phyloP scores from a whole-genome alignment of 1,284 basidiomycete species.

The Microbotryum silenes-acaulis region DNA sequence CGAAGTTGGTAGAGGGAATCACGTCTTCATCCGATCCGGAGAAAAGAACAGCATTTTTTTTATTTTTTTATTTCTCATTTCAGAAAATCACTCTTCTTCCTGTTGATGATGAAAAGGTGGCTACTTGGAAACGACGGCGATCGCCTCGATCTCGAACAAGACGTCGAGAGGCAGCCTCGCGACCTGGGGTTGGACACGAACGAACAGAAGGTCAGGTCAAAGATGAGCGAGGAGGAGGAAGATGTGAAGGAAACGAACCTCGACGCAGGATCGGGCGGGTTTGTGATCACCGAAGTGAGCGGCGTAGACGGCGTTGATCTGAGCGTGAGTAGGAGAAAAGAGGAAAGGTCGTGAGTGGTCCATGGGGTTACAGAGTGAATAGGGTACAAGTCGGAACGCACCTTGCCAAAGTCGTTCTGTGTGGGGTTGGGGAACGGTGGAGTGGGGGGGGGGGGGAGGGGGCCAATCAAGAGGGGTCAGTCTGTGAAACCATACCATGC shows the following conservation, averaged over 20 bases:
- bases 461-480: not conserved
- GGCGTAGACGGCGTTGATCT: slow-evolving; percentile 32
- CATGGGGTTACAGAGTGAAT: no score
- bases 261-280: slow-evolving; percentile 83
- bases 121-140: slow-evolving; percentile 8
- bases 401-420: slow-evolving; percentile 76
- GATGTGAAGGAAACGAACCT: slow-evolving; percentile 47
- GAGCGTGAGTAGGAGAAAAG: not conserved
- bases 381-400: slow-evolving; percentile 7
- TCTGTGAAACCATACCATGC: not conserved
- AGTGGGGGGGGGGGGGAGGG: slow-evolving; percentile 42
- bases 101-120: no score
- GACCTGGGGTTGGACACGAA: slow-evolving; percentile 7
- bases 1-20: no score
- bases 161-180: slow-evolving; percentile 67
- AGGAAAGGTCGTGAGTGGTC: no score
- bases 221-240: not conserved
- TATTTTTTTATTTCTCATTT: not conserved
- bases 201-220: not conserved
- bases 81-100: no score
- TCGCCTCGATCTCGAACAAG: slow-evolving; percentile 64
- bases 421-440: slow-evolving; percentile 42
- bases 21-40: no score
- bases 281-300: slow-evolving; percentile 71
- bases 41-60: not conserved